Evolutionary conservation across 2,329 filamentous ascomycete species (phyloP), one percentile per base, ranked within the genome.

Genomic region (Achaetomium macrosporum): DNA sequence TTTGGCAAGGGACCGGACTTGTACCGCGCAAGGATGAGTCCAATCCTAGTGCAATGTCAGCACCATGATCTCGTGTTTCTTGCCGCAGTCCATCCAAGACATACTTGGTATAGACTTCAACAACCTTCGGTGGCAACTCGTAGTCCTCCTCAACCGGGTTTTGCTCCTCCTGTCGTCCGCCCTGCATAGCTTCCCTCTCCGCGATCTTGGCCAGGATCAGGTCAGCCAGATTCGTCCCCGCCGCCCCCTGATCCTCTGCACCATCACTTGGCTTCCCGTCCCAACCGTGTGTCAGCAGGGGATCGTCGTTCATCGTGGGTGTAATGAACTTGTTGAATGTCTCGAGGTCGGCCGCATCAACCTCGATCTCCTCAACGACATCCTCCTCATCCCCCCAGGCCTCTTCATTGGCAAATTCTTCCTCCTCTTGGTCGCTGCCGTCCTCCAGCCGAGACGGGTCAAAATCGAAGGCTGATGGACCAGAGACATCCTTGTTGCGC

Each of bases 1-100:
- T 99, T 99, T 17, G 93, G 93, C 31, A 99, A 79, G 60, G 92
- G 92, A n/a, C 93, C 93, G 13, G 88, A 92, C 72, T 95, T 96
- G 76, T 96, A 97, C 59, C 92, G 83, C 25, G 89, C 90, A 54
- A 99, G 79, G 56, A 97, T 86, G 60, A 91, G 77, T 56, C 91
- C 92, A 62, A 96, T 85, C 73, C 85, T 90, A 44, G 7, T 19
- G 44, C 64, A 5, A 13, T 20, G 57, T 63, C 37, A 64, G 59
- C 41, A 15, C 30, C 29, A 2, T 12, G 11, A 39, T 51, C 4
- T 40, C 54, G 45, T 39, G 56, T 13, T 52, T 47, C 25, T 58
- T 55, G 45, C 60, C 41, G 40, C 19, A 52, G 5, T 8, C 16
- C 2, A 25, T 15, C n/a, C 30, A 20, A 36, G 33, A 65, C 76